Percentiles rank a stretch among this genome's conserved stretches.
Conservation (phyloP, 768 basidiomycete genomes). For the Agaricus subrufescens region DNA sequence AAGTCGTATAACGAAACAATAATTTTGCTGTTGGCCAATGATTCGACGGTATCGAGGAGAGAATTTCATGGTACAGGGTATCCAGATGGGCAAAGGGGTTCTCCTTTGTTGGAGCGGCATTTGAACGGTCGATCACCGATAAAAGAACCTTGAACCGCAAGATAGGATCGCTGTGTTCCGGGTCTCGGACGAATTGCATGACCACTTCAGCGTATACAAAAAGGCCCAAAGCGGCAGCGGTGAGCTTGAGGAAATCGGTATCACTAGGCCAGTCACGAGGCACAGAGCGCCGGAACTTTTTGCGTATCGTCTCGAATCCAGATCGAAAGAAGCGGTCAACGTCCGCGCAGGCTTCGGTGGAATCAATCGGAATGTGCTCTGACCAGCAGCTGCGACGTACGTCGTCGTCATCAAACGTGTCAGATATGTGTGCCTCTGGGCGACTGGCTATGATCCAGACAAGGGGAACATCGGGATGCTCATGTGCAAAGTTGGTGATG, state of each 20-base stretch:
- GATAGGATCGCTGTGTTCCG: neutral
- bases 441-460: neutral
- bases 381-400: neutral
- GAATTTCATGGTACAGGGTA: neutral
- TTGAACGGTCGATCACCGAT: neutral
- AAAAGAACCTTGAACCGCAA: neutral
- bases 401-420: neutral
- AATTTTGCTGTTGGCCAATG: neutral
- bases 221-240: neutral
- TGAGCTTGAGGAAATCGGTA: neutral
- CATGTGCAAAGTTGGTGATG: neutral
- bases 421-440: neutral
- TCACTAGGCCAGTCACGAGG: neutral
- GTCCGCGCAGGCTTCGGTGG: too few relatives aligned
- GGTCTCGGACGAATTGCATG: neutral
- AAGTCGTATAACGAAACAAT: neutral
- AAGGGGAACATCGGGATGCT: neutral
- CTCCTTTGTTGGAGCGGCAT: neutral
- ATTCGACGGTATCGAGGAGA: neutral
- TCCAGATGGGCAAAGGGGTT: neutral
- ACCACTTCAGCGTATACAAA: neutral
- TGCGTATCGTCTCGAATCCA: too few relatives aligned
- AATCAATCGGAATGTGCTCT: neutral
- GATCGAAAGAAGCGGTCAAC: too few relatives aligned
- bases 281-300: too few relatives aligned